Evolutionary conservation across 192 early-diverging fungal species (phyloP), one percentile per base, ranked within the genome.

Genomic region (Coemansia sp.): DNA sequence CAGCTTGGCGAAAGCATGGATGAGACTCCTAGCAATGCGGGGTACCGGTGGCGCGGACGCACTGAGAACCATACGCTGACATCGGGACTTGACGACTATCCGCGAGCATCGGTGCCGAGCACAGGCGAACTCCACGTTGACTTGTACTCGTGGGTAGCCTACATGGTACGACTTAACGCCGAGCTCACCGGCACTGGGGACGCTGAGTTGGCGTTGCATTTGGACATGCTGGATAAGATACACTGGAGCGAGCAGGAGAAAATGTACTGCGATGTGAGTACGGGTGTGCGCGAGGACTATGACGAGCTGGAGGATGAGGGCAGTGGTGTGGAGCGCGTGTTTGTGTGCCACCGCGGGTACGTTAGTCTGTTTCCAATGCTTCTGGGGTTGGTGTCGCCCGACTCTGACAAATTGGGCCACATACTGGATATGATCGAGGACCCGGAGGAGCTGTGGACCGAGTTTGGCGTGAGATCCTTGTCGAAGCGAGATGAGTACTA

Each of bases 21-120:
- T 5, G 74, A 75, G 6, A 52, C 66, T 2, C 80, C 65, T 3
- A 73, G 70, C 39, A 64, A 69, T n/a, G 88, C 90, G 43, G 94
- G 88, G 3, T 98, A 92, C 83, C 77, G 94, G 13, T 98, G 96
- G 96, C 82, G 92, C 43, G 96, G 96, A 0, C 86, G 94, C 37
- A 91, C 91, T 3, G 82, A 77, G 21, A 84, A 85, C 35, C 95
- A 98, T 76, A 92, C 91, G 0, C 77, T 98, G 57, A 93, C 95
- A 0, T 93, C 91, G 26, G 95, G 95, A 7, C 72, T 98, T 35
- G 96, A 98, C 79, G 96, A 98, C 72, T 98, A 96, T 65, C 96
- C 96, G 23, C 85, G 96, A 35, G 88, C 92, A 0, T 66, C 71
- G 6, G 86, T 85, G 21, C 92, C 94, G 5, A 85, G 87, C 73